Evolutionary conservation across 176 grass and related monocot species (phyloP).

Genomic region (Chrysopogon serrulatus): DNA sequence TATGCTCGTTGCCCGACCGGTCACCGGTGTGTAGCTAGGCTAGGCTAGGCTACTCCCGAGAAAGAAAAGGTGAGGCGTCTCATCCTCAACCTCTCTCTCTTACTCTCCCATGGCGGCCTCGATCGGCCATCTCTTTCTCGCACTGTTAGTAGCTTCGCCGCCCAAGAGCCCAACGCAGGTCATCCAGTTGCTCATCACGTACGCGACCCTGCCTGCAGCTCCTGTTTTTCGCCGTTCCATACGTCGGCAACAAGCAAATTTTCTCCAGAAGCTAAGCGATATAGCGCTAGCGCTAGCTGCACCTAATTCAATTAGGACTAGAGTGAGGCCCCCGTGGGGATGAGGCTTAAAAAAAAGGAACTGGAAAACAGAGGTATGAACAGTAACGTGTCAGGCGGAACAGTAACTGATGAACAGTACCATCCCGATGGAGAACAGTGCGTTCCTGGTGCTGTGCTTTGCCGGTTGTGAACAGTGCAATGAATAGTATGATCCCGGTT

Average conservation of each 20-base stretch:
- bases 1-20: background rate
- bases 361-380: too few relatives aligned
- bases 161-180: background rate
- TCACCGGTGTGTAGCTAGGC: background rate
- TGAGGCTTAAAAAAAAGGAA: too few relatives aligned
- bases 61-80: constrained; percentile 5
- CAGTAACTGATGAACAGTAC: too few relatives aligned
- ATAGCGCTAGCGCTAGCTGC: background rate
- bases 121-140: background rate
- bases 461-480: too few relatives aligned
- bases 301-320: background rate
- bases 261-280: background rate
- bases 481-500: too few relatives aligned
- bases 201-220: background rate
- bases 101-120: background rate
- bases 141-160: background rate
- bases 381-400: too few relatives aligned
- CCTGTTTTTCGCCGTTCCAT: background rate
- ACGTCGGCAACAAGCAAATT: background rate
- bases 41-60: background rate
- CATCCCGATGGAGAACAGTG: too few relatives aligned
- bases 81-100: background rate
- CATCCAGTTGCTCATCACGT: background rate
- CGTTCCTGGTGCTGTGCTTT: too few relatives aligned
- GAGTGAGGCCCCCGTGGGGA: too few relatives aligned